A percentile compares a stretch with the other conserved stretches of the same genome.
phyloP scores from a whole-genome alignment of 2,329 filamentous ascomycete species.

The Phyllosticta citribraziliensis region DNA sequence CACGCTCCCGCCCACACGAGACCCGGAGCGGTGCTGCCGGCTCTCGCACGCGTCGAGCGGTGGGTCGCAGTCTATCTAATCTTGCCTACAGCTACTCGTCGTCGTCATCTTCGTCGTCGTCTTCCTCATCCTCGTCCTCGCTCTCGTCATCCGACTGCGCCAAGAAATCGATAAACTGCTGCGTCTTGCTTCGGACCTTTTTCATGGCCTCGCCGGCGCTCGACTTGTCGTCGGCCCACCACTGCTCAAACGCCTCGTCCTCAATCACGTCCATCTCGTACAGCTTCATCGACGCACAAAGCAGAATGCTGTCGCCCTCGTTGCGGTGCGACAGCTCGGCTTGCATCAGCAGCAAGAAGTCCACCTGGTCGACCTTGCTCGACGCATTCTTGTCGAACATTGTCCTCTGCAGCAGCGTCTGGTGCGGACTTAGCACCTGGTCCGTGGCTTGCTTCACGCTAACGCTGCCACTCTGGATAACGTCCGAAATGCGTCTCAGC shows the following conservation, averaged over 20 bases:
- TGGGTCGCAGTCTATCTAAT: slow-evolving; percentile 2
- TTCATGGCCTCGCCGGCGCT: slow-evolving; percentile 58
- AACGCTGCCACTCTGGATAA: slow-evolving; percentile 41
- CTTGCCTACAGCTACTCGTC: slow-evolving; percentile 3
- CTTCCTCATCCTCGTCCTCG: slow-evolving; percentile 47
- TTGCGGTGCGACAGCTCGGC: slow-evolving; percentile 60
- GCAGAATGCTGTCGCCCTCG: slow-evolving; percentile 58
- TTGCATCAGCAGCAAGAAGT: slow-evolving; percentile 75
- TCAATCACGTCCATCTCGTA: slow-evolving; percentile 78
- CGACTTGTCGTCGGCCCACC: slow-evolving; percentile 74
- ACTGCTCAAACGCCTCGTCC: slow-evolving; percentile 76
- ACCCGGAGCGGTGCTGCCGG: background rate
- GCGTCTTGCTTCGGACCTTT: slow-evolving; percentile 61
- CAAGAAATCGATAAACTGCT: slow-evolving; percentile 69
- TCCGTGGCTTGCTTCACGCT: slow-evolving; percentile 30
- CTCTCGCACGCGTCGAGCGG: background rate
- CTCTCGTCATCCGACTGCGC: slow-evolving; percentile 58
- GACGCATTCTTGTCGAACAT: slow-evolving; percentile 47
- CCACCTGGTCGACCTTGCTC: slow-evolving; percentile 62
- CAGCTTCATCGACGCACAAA: slow-evolving; percentile 72
- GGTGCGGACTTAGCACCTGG: slow-evolving; percentile 40
- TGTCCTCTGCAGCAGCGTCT: slow-evolving; percentile 49
- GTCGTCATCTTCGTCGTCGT: slow-evolving; percentile 16
- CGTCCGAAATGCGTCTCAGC: slow-evolving; percentile 66
- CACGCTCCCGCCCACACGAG: background rate